phyloP scores from a whole-genome alignment of 208 protist species.

The Wallacemonas sp. region DNA sequence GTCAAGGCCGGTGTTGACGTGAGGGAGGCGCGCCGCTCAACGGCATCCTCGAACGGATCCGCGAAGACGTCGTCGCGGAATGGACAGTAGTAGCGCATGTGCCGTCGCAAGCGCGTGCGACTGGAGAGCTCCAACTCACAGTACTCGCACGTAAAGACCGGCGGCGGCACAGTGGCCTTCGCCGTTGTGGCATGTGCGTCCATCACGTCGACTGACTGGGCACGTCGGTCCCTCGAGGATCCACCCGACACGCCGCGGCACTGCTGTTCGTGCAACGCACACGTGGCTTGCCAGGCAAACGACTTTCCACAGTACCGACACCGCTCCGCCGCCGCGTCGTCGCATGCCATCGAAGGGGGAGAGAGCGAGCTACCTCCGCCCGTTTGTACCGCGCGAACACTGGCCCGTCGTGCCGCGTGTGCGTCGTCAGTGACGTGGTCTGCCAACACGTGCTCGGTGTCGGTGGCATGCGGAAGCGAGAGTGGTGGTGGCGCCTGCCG shows the following conservation, averaged over 20 bases:
- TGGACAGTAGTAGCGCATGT: conserved; percentile 72
- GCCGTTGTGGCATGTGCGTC: not conserved
- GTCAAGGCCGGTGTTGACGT: not conserved
- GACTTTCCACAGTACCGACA: conserved; percentile 25
- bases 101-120: conserved; percentile 55
- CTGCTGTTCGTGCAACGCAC: conserved; percentile 33
- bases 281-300: conserved; percentile 39
- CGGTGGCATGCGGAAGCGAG: conserved; percentile 10
- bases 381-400: too few relatives aligned
- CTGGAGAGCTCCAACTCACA: conserved; percentile 74
- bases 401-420: too few relatives aligned
- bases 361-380: too few relatives aligned
- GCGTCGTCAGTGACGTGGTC: too few relatives aligned
- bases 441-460: not conserved
- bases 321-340: not conserved
- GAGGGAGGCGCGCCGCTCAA: not conserved
- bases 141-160: conserved; percentile 40
- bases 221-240: not conserved
- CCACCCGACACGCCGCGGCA: conserved; percentile 14
- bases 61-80: conserved; percentile 74
- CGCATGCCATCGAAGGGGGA: not conserved
- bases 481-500: conserved; percentile 11
- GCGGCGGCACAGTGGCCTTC: not conserved
- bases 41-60: conserved; percentile 31
- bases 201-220: not conserved